phyloP scores from a whole-genome alignment of 208 protist genomes.

The Crithidia mellificae region DNA sequence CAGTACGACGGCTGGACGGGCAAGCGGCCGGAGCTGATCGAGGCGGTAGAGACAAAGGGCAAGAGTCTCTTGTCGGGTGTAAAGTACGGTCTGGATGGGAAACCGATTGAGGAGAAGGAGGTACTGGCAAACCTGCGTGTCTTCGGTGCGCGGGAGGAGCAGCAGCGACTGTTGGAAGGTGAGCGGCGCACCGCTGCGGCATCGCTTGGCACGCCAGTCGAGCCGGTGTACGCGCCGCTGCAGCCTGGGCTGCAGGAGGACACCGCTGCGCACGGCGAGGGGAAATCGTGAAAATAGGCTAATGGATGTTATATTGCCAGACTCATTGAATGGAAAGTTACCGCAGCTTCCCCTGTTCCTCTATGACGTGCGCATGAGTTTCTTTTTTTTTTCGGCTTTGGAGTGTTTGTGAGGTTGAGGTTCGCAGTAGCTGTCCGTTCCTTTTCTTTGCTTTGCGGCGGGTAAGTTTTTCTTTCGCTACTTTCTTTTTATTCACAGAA shows the following conservation, averaged over 20 bases:
- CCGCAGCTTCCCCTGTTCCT: too few relatives aligned
- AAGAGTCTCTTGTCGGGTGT: slow-evolving; percentile 61
- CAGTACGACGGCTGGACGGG: slow-evolving; percentile 80
- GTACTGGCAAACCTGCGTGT: slow-evolving; percentile 63
- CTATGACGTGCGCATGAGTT: too few relatives aligned
- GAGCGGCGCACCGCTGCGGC: slow-evolving; percentile 51
- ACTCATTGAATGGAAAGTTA: too few relatives aligned
- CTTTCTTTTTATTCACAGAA: too few relatives aligned
- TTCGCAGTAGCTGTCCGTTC: too few relatives aligned
- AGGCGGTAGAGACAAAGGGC: slow-evolving; percentile 74
- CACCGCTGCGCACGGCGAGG: neutral
- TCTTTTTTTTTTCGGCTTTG: too few relatives aligned
- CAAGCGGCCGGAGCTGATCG: slow-evolving; percentile 73
- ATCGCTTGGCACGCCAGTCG: slow-evolving; percentile 24
- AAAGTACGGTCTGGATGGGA: slow-evolving; percentile 66
- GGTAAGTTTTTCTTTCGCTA: too few relatives aligned
- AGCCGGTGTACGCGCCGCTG: slow-evolving; percentile 33
- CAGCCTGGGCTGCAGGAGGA: slow-evolving; percentile 38
- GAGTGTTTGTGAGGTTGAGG: too few relatives aligned
- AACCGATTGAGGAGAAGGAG: slow-evolving; percentile 50
- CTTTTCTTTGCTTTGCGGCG: too few relatives aligned
- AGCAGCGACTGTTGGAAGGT: slow-evolving; percentile 46
- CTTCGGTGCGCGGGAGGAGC: slow-evolving; percentile 59
- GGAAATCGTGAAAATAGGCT: too few relatives aligned
- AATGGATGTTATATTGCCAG: too few relatives aligned